These are phyloP conservation scores for Arachis monticola DNA, from an alignment of 331 rosid species.

Conservation along the genomic window DNA sequence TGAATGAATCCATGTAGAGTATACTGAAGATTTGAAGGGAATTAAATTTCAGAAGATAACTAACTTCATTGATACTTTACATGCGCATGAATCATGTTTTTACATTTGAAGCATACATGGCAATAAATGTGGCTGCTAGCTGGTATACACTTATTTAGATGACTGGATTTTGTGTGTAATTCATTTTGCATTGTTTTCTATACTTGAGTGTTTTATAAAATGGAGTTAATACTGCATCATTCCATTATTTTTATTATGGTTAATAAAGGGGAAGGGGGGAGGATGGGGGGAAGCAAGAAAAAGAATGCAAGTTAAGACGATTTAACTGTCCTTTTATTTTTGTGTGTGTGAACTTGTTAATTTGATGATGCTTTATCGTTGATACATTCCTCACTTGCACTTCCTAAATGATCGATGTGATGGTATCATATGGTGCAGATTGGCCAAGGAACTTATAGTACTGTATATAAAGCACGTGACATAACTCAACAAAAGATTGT, in stretches of 20 bases:
- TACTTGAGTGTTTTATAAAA: background rate
- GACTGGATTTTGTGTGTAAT: slow-evolving; percentile 13
- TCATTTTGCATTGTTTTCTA: background rate
- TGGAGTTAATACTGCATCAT: slow-evolving; percentile 13
- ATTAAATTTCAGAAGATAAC: slow-evolving; percentile 18
- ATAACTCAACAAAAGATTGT: slow-evolving; percentile 61
- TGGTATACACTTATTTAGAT: slow-evolving; percentile 1
- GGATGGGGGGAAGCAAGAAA: no score
- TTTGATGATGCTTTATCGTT: slow-evolving; percentile 1
- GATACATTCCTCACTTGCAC: slow-evolving; percentile 15
- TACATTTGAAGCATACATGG: slow-evolving; percentile 21
- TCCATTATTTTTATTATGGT: slow-evolving; percentile 7
- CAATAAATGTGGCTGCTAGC: background rate
- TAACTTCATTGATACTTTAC: background rate
- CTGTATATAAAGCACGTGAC: slow-evolving; percentile 90
- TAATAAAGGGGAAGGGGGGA: no score
- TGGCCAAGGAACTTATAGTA: slow-evolving; percentile 97
- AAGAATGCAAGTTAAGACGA: slow-evolving; percentile 3
- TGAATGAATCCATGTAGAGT: background rate
- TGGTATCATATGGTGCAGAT: slow-evolving; percentile 65
- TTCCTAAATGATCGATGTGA: slow-evolving; percentile 22
- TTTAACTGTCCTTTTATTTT: slow-evolving; percentile 1
- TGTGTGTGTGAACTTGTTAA: slow-evolving; percentile 5
- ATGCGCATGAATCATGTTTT: slow-evolving; percentile 17
- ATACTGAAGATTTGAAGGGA: slow-evolving; percentile 26